Percentiles rank a stretch among this genome's conserved stretches.
These are phyloP conservation scores for Hericium alpestre DNA, from an alignment of 768 basidiomycete genomes.

Conservation along the genomic window DNA sequence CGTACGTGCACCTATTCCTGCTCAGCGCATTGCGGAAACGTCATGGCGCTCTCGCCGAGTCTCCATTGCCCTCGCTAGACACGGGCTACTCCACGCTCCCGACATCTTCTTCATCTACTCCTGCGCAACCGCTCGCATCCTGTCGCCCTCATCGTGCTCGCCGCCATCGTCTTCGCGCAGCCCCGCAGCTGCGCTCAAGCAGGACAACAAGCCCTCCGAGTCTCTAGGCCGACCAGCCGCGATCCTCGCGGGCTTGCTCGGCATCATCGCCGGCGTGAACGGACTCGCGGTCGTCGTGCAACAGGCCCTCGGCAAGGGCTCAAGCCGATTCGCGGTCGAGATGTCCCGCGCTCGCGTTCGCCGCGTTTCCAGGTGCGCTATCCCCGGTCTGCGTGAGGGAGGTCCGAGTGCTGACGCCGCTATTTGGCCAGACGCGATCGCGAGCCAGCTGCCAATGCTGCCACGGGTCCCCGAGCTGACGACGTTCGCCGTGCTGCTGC, in stretches of 20 bases:
- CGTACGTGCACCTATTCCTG: background rate
- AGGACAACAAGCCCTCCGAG: constrained; percentile 16
- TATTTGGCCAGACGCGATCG: constrained; percentile 41
- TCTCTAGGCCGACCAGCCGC: constrained; percentile 32
- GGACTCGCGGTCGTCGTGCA: constrained; percentile 61
- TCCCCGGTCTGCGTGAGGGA: background rate
- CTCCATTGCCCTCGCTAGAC: constrained; percentile 58
- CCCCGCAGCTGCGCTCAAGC: constrained; percentile 26
- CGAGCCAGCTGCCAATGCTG: constrained; percentile 45
- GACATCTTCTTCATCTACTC: constrained; percentile 67
- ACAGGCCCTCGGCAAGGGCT: constrained; percentile 45
- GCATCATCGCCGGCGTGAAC: constrained; percentile 57
- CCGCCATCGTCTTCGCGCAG: constrained; percentile 34
- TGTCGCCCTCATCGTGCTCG: constrained; percentile 17
- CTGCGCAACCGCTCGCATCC: constrained; percentile 43
- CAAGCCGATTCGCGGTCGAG: constrained; percentile 83
- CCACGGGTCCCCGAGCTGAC: constrained; percentile 48
- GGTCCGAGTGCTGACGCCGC: background rate
- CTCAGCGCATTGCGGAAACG: constrained; percentile 84
- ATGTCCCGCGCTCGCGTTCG: constrained; percentile 47
- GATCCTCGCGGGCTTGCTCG: constrained; percentile 39
- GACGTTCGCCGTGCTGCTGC: constrained; percentile 46
- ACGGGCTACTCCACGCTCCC: constrained; percentile 38
- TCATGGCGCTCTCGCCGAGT: constrained; percentile 64
- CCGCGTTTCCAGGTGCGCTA: constrained; percentile 56